Base-by-base conservation (phyloP, 345 rosid species). In the Citropsis articulata region DNA sequence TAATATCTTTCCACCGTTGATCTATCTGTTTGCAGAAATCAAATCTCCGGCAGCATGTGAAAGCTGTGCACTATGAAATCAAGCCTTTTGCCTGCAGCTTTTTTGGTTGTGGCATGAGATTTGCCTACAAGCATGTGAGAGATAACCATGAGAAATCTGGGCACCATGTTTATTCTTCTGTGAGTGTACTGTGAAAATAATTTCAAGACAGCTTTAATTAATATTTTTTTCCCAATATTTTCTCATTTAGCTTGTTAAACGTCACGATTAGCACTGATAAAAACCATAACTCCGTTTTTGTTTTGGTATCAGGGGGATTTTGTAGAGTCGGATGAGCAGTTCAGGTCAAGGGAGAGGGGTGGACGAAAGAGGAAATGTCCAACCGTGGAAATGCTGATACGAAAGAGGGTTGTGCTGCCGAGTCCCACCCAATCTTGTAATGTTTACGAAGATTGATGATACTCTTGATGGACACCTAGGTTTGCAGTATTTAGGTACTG, bases 61-160 rank as follows among this genome's bases (percentile, higher is more conserved):
- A 91, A 78, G 96, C 95, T n/a, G 91, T 86, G 68, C 98, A 95
- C 42, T 83, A 88, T 66, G 87, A 86, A 74, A 78, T 75, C 50
- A 84, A 79, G 31, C 89, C 91, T 7, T 95, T 85, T 83, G 73
- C 81, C 2, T 90, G 98, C 35, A 79, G 95, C 28, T 82, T 88
- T 75, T 71, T 86, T 14, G 88, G 86, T 22, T 95, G 99, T 79
- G 91, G 87, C 56, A 84, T 75, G 94, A 90, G 84, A 75, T 94
- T 94, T 77, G 81, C 93, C 7, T 95, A 83, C 87, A 93, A 90
- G 79, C 99, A 95, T 59, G 95, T 94, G 6, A 88, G 97, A 76
- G 90, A 88, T 79, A 87, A 88, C 7, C 98, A 90, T 30, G 98
- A 96, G 84, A 89, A 90, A 28, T 81, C 91, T 0, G 87, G 85